Conservation (phyloP, 73 alveolate species). For the Symbiodinium natans region DNA sequence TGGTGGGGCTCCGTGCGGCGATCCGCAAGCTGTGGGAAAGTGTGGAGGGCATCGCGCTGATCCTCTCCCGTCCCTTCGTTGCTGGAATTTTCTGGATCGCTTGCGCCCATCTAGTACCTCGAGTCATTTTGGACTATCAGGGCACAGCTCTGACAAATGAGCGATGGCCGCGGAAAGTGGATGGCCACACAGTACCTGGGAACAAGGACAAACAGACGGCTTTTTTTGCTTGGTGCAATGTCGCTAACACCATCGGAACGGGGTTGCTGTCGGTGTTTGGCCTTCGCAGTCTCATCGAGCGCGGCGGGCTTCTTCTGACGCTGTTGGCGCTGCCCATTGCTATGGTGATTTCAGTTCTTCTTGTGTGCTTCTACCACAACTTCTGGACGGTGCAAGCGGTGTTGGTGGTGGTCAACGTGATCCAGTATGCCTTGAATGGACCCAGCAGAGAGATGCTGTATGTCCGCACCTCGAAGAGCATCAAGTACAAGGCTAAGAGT, state of each 20-base stretch:
- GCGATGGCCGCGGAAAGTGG: conserved; percentile 50
- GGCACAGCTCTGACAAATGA: conserved; percentile 63
- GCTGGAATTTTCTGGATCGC: conserved; percentile 91
- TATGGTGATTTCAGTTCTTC: conserved; percentile 51
- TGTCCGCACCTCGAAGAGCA: conserved; percentile 79
- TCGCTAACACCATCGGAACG: conserved; percentile 85
- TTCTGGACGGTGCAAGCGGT: conserved; percentile 93
- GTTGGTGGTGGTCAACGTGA: conserved; percentile 77
- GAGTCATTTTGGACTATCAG: conserved; percentile 64
- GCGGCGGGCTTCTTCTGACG: conserved; percentile 4
- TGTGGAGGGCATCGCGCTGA: conserved; percentile 83
- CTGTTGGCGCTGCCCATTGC: conserved; percentile 25
- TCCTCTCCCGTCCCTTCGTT: conserved; percentile 67
- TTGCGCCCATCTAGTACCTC: conserved; percentile 84
- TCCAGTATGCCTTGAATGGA: conserved; percentile 71
- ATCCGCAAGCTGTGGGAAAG: conserved; percentile 42
- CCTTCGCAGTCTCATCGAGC: conserved; percentile 23
- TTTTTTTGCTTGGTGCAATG: conserved; percentile 72
- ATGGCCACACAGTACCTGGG: conserved; percentile 12
- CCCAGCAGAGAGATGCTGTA: conserved; percentile 92
- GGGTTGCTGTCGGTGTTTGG: conserved; percentile 20
- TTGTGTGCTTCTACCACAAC: conserved; percentile 72
- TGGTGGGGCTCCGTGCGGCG: conserved; percentile 36
- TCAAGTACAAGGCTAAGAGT: conserved; percentile 87
- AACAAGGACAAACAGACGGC: conserved; percentile 43